Base-by-base conservation (phyloP, 768 basidiomycete species). In the Mrakia frigida region DNA sequence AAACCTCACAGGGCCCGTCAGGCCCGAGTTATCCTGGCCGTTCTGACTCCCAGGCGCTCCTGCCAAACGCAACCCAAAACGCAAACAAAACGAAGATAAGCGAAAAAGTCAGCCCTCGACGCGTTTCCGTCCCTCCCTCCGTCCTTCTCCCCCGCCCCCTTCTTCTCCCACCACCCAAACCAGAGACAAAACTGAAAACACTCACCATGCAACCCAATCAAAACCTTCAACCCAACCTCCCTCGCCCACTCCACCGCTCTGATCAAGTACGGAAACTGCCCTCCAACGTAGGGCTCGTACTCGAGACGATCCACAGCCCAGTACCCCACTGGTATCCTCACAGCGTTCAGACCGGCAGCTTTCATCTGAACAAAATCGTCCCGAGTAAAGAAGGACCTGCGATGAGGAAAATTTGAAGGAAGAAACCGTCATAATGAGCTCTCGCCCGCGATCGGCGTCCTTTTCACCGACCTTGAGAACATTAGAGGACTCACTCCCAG, bases 261-360 rank as follows among this genome's bases (percentile, higher is more conserved):
- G 37, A 74, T 74, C 39, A 77, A 59, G 73, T 56, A 77, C 39
- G 75, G 75, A 50, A 68, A 78, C 35, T 75, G 74, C 14, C 79
- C 79, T n/a, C 59, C 25, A n/a, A 80, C 78, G 37, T 79, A 80
- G 16, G 79, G 78, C 61, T 80, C 79, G 3, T 7, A 73, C 25
- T 76, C 73, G 13, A 78, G 65, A 2, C 53, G 46, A 21, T 72
- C 74, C 52, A 79, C 69, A 0, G 75, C 56, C 79, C 79, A 80
- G 75, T 80, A 80, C 18, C 79, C 78, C 31, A 78, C 63, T 10
- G 78, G 78, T 25, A 80, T 80, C 50, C 79, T 68, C 6, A 80
- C 74, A 25, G 74, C 39, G 65, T 77, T 79, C 61, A 80, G 70
- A 0, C 79, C 79, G 10, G 74, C 74, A 6, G 39, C 68, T 28